Conservation (phyloP, 306 rosid species). For the Lupinus albus region DNA sequence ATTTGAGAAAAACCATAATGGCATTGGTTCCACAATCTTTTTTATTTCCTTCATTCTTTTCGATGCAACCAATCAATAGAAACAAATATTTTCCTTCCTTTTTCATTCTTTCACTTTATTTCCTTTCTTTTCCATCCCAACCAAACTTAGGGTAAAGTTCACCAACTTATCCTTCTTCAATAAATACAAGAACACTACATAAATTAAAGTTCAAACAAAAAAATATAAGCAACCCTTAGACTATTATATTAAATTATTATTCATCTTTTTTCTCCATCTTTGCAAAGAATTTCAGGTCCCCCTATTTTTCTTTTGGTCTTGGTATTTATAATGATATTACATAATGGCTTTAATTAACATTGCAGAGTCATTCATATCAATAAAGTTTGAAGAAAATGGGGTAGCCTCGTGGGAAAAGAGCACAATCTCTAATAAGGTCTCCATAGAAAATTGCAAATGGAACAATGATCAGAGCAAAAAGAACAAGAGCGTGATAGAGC, state of each 20-base stretch:
- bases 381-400: conserved; percentile 90
- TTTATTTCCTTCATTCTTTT: too few species aligned
- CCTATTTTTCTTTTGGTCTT: not conserved
- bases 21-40: too few species aligned
- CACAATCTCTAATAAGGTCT: conserved; percentile 64
- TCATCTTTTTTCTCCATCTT: not conserved
- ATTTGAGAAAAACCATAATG: too few species aligned
- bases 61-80: too few species aligned
- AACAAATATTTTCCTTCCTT: too few species aligned
- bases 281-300: not conserved
- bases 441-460: conserved; percentile 73
- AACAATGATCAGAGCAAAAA: conserved; percentile 44
- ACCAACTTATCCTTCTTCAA: too few species aligned
- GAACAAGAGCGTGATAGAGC: conserved; percentile 89
- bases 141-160: too few species aligned
- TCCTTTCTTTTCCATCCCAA: too few species aligned
- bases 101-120: too few species aligned
- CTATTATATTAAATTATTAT: conserved; percentile 19
- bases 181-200: not conserved
- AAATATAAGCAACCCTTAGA: conserved; percentile 21
- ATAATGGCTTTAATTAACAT: conserved; percentile 28
- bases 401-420: conserved; percentile 89
- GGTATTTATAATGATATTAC: not conserved
- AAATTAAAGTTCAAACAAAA: conserved; percentile 21
- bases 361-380: conserved; percentile 93